Evolutionary conservation across 208 protist genomes (phyloP).

Genomic region (Acanthamoeba polyphaga): DNA sequence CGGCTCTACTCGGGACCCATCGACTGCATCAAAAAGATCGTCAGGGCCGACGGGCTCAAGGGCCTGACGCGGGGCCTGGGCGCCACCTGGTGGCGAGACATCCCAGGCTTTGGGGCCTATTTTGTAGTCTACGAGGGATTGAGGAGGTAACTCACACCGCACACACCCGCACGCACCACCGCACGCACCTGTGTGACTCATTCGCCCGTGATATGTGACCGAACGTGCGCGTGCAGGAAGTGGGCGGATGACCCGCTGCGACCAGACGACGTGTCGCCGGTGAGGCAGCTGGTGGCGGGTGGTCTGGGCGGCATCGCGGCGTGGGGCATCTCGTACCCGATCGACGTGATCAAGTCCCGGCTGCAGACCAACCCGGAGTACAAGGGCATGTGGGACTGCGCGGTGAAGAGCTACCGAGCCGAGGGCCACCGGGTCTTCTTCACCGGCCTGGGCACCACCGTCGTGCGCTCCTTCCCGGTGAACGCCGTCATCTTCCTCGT

Average conservation of each 20-base stretch:
- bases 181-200: not conserved
- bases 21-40: conserved; percentile 80
- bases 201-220: not conserved
- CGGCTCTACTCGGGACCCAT: conserved; percentile 77
- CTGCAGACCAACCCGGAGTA: conserved; percentile 41
- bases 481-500: conserved; percentile 72
- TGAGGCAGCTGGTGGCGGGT: conserved; percentile 49
- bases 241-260: conserved; percentile 42
- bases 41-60: conserved; percentile 56
- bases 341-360: conserved; percentile 59
- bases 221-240: not conserved
- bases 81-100: conserved; percentile 78
- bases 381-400: conserved; percentile 13
- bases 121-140: conserved; percentile 80
- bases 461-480: conserved; percentile 52
- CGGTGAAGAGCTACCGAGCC: conserved; percentile 25
- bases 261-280: conserved; percentile 37
- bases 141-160: conserved; percentile 13
- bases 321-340: conserved; percentile 39
- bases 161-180: no score
- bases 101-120: conserved; percentile 77
- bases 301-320: conserved; percentile 45
- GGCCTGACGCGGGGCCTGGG: conserved; percentile 75
- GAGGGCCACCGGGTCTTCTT: conserved; percentile 37
- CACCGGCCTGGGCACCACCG: conserved; percentile 26